phyloP scores from a whole-genome alignment of 106 monocot species.

The Apostasia shenzhenica region DNA sequence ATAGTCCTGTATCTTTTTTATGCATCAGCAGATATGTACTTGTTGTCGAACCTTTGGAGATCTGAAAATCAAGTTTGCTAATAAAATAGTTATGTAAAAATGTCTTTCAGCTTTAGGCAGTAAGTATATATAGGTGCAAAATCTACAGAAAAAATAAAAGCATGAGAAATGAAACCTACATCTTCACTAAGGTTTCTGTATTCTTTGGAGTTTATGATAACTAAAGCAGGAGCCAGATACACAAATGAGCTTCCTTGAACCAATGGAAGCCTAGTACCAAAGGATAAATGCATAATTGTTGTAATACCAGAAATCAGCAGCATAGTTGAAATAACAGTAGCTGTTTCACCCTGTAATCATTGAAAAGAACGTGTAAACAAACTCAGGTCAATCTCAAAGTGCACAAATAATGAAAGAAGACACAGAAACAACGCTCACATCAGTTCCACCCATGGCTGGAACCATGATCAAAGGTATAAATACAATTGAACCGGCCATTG shows the following conservation, averaged over 20 bases:
- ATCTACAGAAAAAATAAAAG: not conserved
- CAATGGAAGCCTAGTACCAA: conserved; percentile 90
- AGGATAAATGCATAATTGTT: conserved; percentile 77
- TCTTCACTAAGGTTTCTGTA: conserved; percentile 95
- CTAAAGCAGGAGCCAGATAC: conserved; percentile 89
- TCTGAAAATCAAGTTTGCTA: too few relatives aligned
- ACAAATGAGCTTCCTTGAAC: conserved; percentile 99
- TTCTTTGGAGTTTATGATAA: conserved; percentile 86
- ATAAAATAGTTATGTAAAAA: not conserved
- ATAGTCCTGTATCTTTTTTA: too few relatives aligned
- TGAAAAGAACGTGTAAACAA: conserved; percentile 6
- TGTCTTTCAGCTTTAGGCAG: too few relatives aligned
- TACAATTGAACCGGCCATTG: conserved; percentile 87
- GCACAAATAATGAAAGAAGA: not conserved
- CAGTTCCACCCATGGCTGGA: conserved; percentile 94
- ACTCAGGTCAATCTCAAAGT: not conserved
- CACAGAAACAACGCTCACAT: conserved; percentile 46
- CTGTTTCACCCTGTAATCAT: conserved; percentile 72
- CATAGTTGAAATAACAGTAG: conserved; percentile 92
- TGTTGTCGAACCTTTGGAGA: too few relatives aligned
- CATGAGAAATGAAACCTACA: conserved; percentile 37
- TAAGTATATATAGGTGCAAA: too few relatives aligned
- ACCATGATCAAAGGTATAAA: conserved; percentile 94
- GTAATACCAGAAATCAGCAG: conserved; percentile 85
- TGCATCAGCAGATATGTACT: too few relatives aligned